A percentile compares a stretch with the other conserved stretches of the same genome.
phyloP scores from a whole-genome alignment of 2,329 filamentous ascomycete genomes.

The Aspergillus neoniger region DNA sequence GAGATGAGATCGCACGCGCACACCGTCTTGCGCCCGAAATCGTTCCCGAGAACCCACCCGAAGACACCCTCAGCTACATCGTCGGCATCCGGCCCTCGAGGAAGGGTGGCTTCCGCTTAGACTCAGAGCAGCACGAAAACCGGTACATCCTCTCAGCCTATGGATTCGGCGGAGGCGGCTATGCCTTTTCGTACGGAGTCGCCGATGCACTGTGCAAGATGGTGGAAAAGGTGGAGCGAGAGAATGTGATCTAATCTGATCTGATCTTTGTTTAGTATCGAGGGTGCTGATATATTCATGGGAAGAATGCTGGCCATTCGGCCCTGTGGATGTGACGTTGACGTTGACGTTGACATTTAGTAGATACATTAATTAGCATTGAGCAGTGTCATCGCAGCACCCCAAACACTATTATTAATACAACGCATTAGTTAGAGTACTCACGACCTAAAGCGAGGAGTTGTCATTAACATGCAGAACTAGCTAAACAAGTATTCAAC shows the following conservation, averaged over 20 bases:
- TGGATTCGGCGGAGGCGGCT: conserved; percentile 42
- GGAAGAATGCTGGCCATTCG: neutral
- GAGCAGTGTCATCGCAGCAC: neutral
- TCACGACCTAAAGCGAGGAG: no score
- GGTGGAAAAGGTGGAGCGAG: conserved; percentile 36
- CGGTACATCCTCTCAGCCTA: conserved; percentile 39
- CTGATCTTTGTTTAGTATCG: neutral
- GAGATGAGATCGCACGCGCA: conserved; percentile 43
- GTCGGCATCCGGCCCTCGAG: conserved; percentile 41
- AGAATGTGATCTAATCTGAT: conserved; percentile 35
- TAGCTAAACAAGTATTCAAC: neutral
- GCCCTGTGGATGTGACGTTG: neutral
- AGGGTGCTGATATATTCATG: neutral
- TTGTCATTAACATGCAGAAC: no score
- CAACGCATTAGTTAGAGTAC: no score
- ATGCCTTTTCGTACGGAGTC: conserved; percentile 42
- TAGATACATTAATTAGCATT: no score
- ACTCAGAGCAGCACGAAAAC: conserved; percentile 29
- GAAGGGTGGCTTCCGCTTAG: conserved; percentile 38
- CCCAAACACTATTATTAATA: no score
- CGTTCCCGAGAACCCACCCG: conserved; percentile 34
- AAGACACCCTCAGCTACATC: conserved; percentile 34
- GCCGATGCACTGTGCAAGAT: conserved; percentile 39
- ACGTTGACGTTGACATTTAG: no score
- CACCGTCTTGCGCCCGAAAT: conserved; percentile 41